These are phyloP conservation scores for Gyrodon lividus DNA, from an alignment of 768 basidiomycete species.

Conservation along the genomic window DNA sequence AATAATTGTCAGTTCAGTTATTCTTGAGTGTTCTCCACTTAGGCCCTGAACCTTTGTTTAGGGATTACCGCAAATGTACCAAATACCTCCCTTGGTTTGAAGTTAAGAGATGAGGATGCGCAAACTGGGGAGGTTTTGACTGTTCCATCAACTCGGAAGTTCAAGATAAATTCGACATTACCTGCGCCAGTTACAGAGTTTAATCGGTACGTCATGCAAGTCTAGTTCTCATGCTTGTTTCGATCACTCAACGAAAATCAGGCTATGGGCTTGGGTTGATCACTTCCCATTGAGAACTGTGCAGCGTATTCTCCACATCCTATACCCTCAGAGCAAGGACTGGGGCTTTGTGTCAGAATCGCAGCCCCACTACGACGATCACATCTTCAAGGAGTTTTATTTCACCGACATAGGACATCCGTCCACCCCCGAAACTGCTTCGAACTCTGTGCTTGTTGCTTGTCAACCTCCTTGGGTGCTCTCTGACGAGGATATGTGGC, in stretches of 20 bases:
- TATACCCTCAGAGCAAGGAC: constrained; percentile 40
- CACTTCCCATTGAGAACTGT: constrained; percentile 34
- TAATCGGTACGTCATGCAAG: constrained; percentile 22
- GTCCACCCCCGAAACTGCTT: constrained; percentile 26
- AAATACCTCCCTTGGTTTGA: constrained; percentile 24
- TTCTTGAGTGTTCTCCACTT: neutral
- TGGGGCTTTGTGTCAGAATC: constrained; percentile 43
- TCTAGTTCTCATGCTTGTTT: neutral
- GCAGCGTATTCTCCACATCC: constrained; percentile 41
- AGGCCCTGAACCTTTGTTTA: constrained; percentile 4
- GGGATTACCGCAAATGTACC: constrained; percentile 32
- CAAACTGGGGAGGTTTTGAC: constrained; percentile 29
- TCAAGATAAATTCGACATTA: constrained; percentile 22
- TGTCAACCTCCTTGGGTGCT: constrained; percentile 63
- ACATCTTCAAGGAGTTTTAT: constrained; percentile 45
- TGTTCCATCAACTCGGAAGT: constrained; percentile 32
- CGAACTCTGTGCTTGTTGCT: constrained; percentile 46
- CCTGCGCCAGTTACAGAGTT: constrained; percentile 33
- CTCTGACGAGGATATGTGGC: constrained; percentile 50
- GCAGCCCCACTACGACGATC: constrained; percentile 35
- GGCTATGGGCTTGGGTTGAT: constrained; percentile 33
- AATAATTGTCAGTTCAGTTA: constrained; percentile 25
- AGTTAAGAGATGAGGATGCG: constrained; percentile 24
- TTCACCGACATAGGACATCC: constrained; percentile 35
- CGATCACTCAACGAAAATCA: constrained; percentile 8